phyloP scores from a whole-genome alignment of 495 filamentous ascomycete genomes.

The Bathelium albidoporum region DNA sequence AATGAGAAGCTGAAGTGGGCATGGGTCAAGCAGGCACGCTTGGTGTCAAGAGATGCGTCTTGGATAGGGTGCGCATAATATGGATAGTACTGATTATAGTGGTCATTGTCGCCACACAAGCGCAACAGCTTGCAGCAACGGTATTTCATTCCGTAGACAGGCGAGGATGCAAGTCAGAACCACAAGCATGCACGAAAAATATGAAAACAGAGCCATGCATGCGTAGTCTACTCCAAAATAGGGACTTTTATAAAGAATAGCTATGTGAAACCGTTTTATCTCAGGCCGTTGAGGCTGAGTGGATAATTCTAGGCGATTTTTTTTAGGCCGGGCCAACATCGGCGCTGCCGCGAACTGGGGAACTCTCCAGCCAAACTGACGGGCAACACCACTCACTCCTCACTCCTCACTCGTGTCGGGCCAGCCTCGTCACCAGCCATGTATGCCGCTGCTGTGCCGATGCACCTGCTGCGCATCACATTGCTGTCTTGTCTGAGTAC shows the following conservation, averaged over 20 bases:
- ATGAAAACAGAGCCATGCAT: too few relatives aligned
- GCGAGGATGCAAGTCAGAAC: too few relatives aligned
- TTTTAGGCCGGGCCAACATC: not conserved
- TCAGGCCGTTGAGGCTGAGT: not conserved
- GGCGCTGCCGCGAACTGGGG: not conserved
- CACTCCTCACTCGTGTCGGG: not conserved
- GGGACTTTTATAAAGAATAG: not conserved
- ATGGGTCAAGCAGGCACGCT: too few relatives aligned
- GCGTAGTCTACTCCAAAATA: not conserved
- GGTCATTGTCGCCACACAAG: too few relatives aligned
- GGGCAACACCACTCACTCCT: not conserved
- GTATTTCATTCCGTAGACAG: too few relatives aligned
- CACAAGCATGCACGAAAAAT: too few relatives aligned
- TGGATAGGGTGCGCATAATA: too few relatives aligned
- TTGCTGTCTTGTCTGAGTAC: not conserved
- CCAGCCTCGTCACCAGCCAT: not conserved
- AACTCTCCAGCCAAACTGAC: not conserved
- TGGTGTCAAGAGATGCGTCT: too few relatives aligned
- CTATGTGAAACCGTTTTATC: not conserved
- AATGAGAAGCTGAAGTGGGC: too few relatives aligned
- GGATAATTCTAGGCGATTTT: too few relatives aligned
- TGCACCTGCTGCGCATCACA: not conserved
- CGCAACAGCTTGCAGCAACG: too few relatives aligned
- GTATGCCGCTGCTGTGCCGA: not conserved
- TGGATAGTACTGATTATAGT: too few relatives aligned